Evolutionary conservation across 1,284 basidiomycete genomes (phyloP), one percentile per base, ranked within the genome.

Genomic region (Trichosporon sp.): DNA sequence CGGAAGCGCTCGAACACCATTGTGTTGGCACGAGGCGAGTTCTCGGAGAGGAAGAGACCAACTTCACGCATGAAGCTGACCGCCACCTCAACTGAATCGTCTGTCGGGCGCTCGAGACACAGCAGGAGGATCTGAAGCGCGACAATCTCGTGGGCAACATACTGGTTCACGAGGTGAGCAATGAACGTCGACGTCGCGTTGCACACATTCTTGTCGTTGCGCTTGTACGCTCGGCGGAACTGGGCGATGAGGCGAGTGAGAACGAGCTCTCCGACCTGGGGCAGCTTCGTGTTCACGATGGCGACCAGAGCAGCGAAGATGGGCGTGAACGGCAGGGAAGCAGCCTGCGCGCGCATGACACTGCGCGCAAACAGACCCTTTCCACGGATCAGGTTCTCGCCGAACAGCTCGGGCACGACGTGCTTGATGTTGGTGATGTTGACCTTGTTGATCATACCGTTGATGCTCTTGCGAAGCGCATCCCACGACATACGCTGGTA

Each of bases 401-500:
- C 84, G 79, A 98, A 96, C 31, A 98, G 83, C 80, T 99, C 96
- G 1, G 96, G 97, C 0, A 98, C 89, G 76, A 99, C 90, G 75
- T 92, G 89, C 84, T 99, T 99, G 88, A 98, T 99, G 82, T 99
- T 99, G 74, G 90, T 88, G 25, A 93, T 87, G 80, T 96, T 96
- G 84, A 87, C 87, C 84, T 98, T 92, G 87, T 99, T 99, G 86
- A 99, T 96, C 76, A 99, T 91, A 92, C 97, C 97, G 29, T 97
- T 99, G 79, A 99, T 93, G 69, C 91, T 93, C 85, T 99, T 99
- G 79, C 95, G 90, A 71, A 99, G 86, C 1, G 97, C 96, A 79
- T 99, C 97, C 97, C 96, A 99, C 29, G 92, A 93, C 75, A 99
- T 85, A 21, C 96, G 88, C 84, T 99, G 97, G 82, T 92, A 98